Percentiles rank a stretch among this genome's conserved stretches.
Conservation (phyloP, 371 early-diverging fungal genomes). For the Zopfochytrium polystomum region DNA sequence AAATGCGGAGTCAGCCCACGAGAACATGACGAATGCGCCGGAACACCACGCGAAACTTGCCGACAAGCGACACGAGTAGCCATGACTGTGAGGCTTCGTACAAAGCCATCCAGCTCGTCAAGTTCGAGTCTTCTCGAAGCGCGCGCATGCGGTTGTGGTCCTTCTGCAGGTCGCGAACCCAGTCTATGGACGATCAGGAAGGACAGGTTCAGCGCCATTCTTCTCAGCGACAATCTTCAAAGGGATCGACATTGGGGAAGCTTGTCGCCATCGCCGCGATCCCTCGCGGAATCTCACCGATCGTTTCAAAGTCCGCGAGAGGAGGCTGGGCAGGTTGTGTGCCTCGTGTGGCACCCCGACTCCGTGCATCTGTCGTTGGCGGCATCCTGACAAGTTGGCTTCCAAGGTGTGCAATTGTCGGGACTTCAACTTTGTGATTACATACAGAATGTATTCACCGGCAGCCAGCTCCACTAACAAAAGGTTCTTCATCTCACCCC, state of each 20-base stretch:
- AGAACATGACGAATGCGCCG: background rate
- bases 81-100: constrained; percentile 37
- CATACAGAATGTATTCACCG: background rate
- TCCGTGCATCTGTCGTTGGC: background rate
- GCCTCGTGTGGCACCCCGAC: background rate
- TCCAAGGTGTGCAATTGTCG: background rate
- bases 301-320: constrained; percentile 19
- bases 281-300: constrained; percentile 4
- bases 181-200: constrained; percentile 1
- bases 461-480: background rate
- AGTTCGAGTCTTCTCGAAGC: background rate
- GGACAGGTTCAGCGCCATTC: background rate
- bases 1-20: background rate
- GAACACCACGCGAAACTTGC: constrained; percentile 7
- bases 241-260: background rate
- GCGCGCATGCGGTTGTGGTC: constrained; percentile 18
- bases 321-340: no score
- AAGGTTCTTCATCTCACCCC: background rate
- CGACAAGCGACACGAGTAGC: constrained; percentile 37
- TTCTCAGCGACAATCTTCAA: no score
- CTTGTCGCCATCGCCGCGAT: background rate
- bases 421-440: background rate
- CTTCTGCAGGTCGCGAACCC: constrained; percentile 18
- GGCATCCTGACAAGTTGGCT: background rate
- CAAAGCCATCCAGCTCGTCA: constrained; percentile 2